These are phyloP conservation scores for Syzygium malaccense DNA, from an alignment of 441 rosid genomes.

Conservation along the genomic window DNA sequence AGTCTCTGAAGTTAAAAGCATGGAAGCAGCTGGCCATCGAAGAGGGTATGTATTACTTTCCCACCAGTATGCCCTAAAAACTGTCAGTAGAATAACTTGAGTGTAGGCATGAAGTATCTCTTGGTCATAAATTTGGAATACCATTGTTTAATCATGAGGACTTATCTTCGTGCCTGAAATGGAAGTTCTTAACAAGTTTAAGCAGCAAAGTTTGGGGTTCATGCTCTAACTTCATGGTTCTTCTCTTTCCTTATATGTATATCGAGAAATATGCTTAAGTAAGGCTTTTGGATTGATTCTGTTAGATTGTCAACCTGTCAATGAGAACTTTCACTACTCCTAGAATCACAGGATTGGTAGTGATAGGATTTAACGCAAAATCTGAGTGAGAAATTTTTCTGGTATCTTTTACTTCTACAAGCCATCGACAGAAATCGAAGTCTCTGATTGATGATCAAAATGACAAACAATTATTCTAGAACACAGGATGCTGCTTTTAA, in stretches of 20 bases:
- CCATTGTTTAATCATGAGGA: not conserved
- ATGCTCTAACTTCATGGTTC: not conserved
- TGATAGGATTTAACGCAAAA: not conserved
- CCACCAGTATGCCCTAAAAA: not conserved
- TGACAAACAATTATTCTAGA: not conserved
- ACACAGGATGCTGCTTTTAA: not conserved
- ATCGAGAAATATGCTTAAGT: not conserved
- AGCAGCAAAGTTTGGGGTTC: not conserved
- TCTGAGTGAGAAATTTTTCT: not conserved
- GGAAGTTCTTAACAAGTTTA: not conserved
- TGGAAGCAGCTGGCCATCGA: constrained; percentile 91
- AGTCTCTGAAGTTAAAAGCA: constrained; percentile 67
- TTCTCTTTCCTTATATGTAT: not conserved
- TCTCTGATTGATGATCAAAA: not conserved
- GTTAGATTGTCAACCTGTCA: not conserved
- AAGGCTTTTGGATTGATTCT: not conserved
- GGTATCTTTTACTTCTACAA: not conserved
- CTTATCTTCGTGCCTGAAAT: not conserved
- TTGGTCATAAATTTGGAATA: not conserved
- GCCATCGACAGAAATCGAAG: not conserved
- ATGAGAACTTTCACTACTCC: not conserved
- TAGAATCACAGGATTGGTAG: not conserved
- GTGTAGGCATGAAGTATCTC: not conserved
- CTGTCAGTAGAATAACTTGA: not conserved
- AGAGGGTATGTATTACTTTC: constrained; percentile 47